A percentile compares a stretch with the other conserved stretches of the same genome.
These are phyloP conservation scores for Xylaria sp. DNA, from an alignment of 2,329 filamentous ascomycete genomes.

Conservation along the genomic window DNA sequence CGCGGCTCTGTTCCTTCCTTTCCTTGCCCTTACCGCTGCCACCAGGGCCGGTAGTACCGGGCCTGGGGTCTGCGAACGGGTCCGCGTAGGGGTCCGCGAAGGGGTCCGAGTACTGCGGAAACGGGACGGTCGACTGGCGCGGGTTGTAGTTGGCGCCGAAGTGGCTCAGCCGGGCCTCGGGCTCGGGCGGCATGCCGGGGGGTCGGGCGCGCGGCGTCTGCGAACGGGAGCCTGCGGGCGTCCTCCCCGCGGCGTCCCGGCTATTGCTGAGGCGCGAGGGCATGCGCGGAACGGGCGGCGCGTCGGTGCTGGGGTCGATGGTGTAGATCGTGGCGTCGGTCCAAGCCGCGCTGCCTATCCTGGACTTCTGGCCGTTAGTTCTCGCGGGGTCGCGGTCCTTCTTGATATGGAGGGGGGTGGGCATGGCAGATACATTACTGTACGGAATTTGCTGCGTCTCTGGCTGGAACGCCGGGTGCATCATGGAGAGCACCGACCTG, in stretches of 20 bases:
- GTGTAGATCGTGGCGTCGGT: conserved; percentile 31
- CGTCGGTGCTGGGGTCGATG: conserved; percentile 2
- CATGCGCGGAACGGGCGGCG: conserved; percentile 27
- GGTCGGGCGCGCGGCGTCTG: background rate
- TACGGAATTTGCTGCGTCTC: background rate
- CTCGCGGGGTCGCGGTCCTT: conserved; percentile 8
- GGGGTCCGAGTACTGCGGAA: conserved; percentile 1
- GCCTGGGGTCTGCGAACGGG: background rate
- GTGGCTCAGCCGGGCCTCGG: background rate
- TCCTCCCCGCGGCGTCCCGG: background rate
- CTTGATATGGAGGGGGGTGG: conserved; percentile 17
- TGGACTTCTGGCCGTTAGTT: background rate
- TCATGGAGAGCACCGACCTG: conserved; percentile 25
- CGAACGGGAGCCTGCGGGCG: background rate
- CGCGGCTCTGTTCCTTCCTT: background rate
- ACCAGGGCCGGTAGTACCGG: no score
- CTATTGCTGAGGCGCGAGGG: conserved; percentile 18
- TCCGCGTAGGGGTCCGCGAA: background rate
- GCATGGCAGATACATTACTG: conserved; percentile 26
- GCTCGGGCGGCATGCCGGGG: no score
- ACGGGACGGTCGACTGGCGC: conserved; percentile 7
- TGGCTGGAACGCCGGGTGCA: conserved; percentile 33
- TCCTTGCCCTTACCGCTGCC: background rate
- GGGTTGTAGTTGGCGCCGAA: background rate
- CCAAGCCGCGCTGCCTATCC: conserved; percentile 16